Base-by-base conservation (phyloP, 23 red algal genomes). In the Rhodosorus marinus region DNA sequence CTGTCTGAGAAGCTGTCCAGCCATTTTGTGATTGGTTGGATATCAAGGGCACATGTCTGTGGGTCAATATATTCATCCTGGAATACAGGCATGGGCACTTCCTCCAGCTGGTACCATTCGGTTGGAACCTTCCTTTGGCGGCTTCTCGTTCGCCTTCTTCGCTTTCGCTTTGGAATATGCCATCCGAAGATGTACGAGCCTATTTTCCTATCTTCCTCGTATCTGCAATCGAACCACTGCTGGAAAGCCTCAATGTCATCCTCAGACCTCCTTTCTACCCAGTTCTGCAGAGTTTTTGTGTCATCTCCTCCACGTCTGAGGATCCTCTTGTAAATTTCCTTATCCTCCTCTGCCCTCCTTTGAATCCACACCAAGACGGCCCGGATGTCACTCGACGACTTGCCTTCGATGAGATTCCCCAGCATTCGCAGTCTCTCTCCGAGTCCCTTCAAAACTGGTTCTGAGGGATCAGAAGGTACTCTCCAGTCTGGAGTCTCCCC, bases 171-270 rank as follows among this genome's bases (percentile, higher is more conserved):
- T 7, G 70, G 71, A 26, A 93, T 55, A 27, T 81, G 33, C 76
- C 57, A 76, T 22, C 79, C 79, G 24, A 93, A 82, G 6, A 93
- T 33, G 35, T 82, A 82, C n/a, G 62, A 67, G 21, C 76, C 74
- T 6, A 93, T 62, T 9, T 62, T 58, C 21, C 75, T 59, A 38
- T 93, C 86, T 30, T 76, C 49, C 31, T 93, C 76, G 57, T 93
- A 93, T 3, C 76, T 62, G 24, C 72, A 55, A 21, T 76, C 71
- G 23, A 93, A n/a, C 75, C 75, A 93, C 20, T 77, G 38, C 41
- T 77, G 54, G 21, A 93, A 93, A 7, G 86, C 65, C 4, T 20
- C 26, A 15, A 93, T 59, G 49, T 93, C 86, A 49, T 74, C 68
- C 5, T 46, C 47, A 24, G 51, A 64, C 0, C 86, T 60, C n/a